Evolutionary conservation across 768 basidiomycete species (phyloP).

Genomic region (Tephrocybe sp.): DNA sequence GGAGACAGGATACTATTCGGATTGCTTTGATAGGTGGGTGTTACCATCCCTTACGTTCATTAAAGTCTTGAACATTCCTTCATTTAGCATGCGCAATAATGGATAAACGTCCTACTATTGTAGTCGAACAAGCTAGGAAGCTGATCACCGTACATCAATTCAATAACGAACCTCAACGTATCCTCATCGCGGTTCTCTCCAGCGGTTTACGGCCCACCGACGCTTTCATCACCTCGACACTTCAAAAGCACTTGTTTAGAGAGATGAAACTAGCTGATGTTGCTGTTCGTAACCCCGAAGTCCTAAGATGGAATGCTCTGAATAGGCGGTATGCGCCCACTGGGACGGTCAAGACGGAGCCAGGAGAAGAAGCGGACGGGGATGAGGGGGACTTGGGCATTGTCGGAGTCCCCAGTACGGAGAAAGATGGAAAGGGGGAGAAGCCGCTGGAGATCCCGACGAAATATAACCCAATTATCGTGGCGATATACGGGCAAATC

Average conservation of each 20-base stretch:
- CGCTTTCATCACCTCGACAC: conserved; percentile 69
- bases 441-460: conserved; percentile 49
- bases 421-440: conserved; percentile 4
- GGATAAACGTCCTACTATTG: conserved; percentile 49
- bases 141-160: conserved; percentile 77
- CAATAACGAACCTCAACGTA: conserved; percentile 80
- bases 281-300: conserved; percentile 60
- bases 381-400: conserved; percentile 22
- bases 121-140: conserved; percentile 76
- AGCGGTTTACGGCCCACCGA: conserved; percentile 71
- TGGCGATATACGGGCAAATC: conserved; percentile 79
- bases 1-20: conserved; percentile 67
- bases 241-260: conserved; percentile 83
- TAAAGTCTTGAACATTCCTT: not conserved
- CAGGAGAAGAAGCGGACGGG: conserved; percentile 38
- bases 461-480: conserved; percentile 66
- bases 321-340: conserved; percentile 56
- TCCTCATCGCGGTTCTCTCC: conserved; percentile 71
- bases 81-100: conserved; percentile 68
- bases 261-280: conserved; percentile 72
- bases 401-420: conserved; percentile 16
- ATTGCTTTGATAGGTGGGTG: conserved; percentile 78
- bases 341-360: conserved; percentile 35
- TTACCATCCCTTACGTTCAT: no score
- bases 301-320: conserved; percentile 57